Percentiles rank a stretch among this genome's conserved stretches.
phyloP scores from a whole-genome alignment of 345 rosid genomes.

The Citrus medica region DNA sequence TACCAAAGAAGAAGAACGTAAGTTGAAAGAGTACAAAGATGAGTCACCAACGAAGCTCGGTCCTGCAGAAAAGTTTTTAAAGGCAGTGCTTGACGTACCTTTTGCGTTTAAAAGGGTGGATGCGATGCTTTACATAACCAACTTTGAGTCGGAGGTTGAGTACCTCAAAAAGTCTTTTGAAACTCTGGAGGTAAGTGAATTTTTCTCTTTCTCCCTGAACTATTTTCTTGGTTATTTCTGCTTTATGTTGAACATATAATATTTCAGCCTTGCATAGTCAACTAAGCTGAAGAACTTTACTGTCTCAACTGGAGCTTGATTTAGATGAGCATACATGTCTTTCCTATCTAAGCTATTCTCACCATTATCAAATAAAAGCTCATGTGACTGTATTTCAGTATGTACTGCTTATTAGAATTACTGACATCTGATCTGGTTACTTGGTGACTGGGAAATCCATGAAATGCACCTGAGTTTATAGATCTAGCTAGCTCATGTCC shows the following conservation, averaged over 20 bases:
- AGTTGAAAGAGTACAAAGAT: constrained; percentile 67
- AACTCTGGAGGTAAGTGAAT: constrained; percentile 76
- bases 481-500: not conserved
- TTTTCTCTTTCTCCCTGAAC: not conserved
- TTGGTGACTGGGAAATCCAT: not conserved
- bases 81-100: constrained; percentile 87
- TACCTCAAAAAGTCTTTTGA: constrained; percentile 76
- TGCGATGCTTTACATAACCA: constrained; percentile 83
- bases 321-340: not conserved
- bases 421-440: not conserved
- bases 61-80: constrained; percentile 89
- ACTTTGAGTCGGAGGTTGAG: constrained; percentile 88
- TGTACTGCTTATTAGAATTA: not conserved
- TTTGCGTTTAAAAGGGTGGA: constrained; percentile 84
- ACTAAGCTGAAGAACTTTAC: not conserved
- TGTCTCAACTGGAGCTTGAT: not conserved
- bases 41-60: constrained; percentile 80
- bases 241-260: not conserved
- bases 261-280: not conserved
- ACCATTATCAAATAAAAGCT: not conserved
- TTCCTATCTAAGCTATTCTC: not conserved
- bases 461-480: not conserved
- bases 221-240: not conserved
- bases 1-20: constrained; percentile 89
- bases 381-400: not conserved